Evolutionary conservation across 208 protist species (phyloP), one percentile per base, ranked within the genome.

Genomic region (Crithidia brevicula): DNA sequence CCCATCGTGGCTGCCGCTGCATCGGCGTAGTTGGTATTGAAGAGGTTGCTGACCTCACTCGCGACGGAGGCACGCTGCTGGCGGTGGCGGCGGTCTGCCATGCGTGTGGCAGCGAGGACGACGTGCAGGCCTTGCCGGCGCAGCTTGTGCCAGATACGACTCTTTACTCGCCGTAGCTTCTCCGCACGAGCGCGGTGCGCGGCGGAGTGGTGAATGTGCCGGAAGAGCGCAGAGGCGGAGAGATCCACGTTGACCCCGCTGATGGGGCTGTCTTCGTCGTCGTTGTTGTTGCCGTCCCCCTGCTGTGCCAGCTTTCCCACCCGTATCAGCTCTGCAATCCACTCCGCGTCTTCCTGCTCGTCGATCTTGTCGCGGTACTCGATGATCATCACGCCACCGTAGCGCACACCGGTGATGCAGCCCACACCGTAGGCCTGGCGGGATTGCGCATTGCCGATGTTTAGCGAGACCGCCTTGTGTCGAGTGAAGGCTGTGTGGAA

Each of bases 361-460:
- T 51, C 62, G 47, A 86, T 54, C 30, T 68, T 73, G 27, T 86
- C 84, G 36, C 85, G 70, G 67, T 77, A 82, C 76, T 91, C 85
- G 25, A 87, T 53, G 25, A 91, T 69, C 64, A 86, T 71, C 18
- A 87, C 64, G 18, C 85, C 85, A 20, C 85, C 85, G 62, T 91
- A 91, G 45, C 85, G 85, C 11, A 83, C 67, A 7, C 62, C 50
- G 27, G 74, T 85, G 53, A 91, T 80, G 70, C 78, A 79, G 77
- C 85, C 85, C 9, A 88, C 79, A 3, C 85, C 85, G 56, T 82
- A 91, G 20, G 67, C 60, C 18, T 77, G 53, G 22, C 81, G 75
- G 3, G 81, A 87, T 46, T 72, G 66, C 8, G 69, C 50, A 57
- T 79, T 67, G 60, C 47, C 57, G 13, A 86, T 47, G 68, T 91